Base-by-base conservation (phyloP, 108 stramenopile species). In the Fragilaria crotonensis region DNA sequence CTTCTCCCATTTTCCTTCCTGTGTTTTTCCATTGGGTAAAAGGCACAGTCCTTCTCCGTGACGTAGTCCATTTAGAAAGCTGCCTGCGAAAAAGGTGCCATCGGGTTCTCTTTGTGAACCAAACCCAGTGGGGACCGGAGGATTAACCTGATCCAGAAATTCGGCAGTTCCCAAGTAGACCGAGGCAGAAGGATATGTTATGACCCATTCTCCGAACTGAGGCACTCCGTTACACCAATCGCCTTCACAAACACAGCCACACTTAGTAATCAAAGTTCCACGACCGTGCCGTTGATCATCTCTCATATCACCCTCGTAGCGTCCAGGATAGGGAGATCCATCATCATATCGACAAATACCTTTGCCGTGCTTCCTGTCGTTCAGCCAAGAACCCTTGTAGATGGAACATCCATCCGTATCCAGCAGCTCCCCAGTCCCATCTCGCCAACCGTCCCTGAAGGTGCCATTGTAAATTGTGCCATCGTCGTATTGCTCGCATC, bases 191-290 rank as follows among this genome's bases (percentile, higher is more conserved):
- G 68, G 63, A 46, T 70, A 74, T 2, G 48, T 59, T 49, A 74
- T 74, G 47, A 57, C 54, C 73, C 73, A 74, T 33, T 74, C 68
- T 41, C 73, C 73, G 63, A 63, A 61, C 1, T 57, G 30, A 2
- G 68, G 68, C 4, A 60, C 49, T 14, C 46, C 68, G 58, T 74
- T 64, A 11, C 59, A 54, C 68, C 68, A 74, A 26, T 64, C 66
- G 19, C 73, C 73, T 48, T 73, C 72, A 17, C 62, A 50, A 25
- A 21, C 20, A 50, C 9, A 19, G 7, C 23, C 49, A 7, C 20
- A 5, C 32, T 27, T 32, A 21, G 52, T 63, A 26, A 44, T 65
- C 2, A 57, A 22, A 5, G 5, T 30, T 5, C 54, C 54, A 7
- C 22, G 7, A 7, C 54, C 54, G 22, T 54, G 54, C 9, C 54